Conservation (phyloP, 2,329 filamentous ascomycete species). For the Nectriaceae sp. region DNA sequence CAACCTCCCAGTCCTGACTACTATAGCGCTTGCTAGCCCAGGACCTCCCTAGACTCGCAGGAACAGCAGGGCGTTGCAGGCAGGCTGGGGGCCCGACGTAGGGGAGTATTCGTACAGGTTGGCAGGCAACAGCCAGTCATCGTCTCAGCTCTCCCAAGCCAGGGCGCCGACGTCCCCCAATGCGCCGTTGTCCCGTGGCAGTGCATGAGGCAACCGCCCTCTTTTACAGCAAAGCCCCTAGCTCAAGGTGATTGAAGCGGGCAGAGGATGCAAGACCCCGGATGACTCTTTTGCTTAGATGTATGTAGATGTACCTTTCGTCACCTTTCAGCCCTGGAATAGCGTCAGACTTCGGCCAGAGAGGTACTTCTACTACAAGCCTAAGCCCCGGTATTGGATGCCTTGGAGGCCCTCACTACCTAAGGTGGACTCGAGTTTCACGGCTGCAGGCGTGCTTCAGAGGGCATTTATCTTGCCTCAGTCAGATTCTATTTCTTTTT, state of each 20-base stretch:
- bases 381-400: too few species aligned
- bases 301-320: neutral
- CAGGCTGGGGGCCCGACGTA: neutral
- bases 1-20: too few species aligned
- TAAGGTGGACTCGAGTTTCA: neutral
- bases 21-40: too few species aligned
- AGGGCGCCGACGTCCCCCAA: constrained; percentile 15
- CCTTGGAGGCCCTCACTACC: neutral
- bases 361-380: too few species aligned
- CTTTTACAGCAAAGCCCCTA: neutral
- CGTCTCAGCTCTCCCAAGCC: constrained; percentile 8
- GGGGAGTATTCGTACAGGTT: neutral
- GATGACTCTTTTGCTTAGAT: neutral
- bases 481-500: neutral
- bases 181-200: constrained; percentile 31
- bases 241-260: too few species aligned
- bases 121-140: constrained; percentile 6
- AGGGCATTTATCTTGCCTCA: neutral
- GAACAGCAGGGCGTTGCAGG: neutral
- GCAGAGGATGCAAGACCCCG: neutral
- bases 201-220: constrained; percentile 31
- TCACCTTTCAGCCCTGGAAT: too few species aligned
- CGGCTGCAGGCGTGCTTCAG: neutral
- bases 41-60: too few species aligned
- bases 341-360: too few species aligned